Conservation (phyloP, 192 early-diverging fungal species). For the Dimargaris xerosporica region DNA sequence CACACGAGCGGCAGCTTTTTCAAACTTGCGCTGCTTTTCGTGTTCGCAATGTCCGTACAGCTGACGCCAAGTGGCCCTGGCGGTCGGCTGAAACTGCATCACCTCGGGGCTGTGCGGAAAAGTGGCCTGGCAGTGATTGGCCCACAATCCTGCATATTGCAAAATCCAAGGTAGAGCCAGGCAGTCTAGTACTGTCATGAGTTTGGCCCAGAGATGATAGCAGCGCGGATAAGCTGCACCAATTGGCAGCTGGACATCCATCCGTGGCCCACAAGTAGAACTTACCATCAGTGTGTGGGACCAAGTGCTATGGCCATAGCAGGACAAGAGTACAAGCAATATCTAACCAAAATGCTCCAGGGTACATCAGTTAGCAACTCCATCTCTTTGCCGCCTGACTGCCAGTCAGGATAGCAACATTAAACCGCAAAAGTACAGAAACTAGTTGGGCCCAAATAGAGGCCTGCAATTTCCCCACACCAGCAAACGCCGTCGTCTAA, state of each 20-base stretch:
- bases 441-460: not conserved
- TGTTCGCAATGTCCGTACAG: not conserved
- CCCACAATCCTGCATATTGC: not conserved
- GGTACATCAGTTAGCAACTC: not conserved
- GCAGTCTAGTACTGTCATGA: not conserved
- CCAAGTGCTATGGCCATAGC: too few relatives aligned
- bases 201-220: not conserved
- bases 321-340: too few relatives aligned
- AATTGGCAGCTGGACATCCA: too few relatives aligned
- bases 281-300: not conserved
- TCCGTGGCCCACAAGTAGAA: too few relatives aligned
- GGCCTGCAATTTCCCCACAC: not conserved
- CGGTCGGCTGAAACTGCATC: not conserved
- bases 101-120: not conserved
- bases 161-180: not conserved
- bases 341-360: not conserved
- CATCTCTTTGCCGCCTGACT: not conserved
- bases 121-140: not conserved
- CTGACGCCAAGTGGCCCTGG: not conserved
- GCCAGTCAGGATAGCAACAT: not conserved
- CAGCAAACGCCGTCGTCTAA: not conserved
- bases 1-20: constrained; percentile 1
- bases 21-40: not conserved
- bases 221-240: too few relatives aligned
- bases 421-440: not conserved